Conservation (phyloP, 2,329 filamentous ascomycete species). For the Lachnellula hyalina region DNA sequence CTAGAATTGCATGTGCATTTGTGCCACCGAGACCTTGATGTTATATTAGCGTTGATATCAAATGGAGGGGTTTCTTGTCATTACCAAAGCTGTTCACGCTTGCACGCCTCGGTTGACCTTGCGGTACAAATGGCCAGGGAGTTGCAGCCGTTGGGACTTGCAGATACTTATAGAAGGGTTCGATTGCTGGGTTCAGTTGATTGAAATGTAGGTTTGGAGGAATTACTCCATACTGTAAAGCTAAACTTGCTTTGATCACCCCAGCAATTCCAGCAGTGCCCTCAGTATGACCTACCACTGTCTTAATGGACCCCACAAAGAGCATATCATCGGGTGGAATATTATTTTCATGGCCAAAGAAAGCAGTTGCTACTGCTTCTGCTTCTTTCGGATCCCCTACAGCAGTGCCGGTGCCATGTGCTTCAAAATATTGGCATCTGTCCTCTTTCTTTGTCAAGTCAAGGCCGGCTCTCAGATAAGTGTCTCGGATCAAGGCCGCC, state of each 20-base stretch:
- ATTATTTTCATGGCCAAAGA: background rate
- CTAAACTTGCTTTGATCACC: slow-evolving; percentile 25
- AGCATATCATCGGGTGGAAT: background rate
- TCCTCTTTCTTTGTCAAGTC: slow-evolving; percentile 32
- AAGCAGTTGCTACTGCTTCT: slow-evolving; percentile 32
- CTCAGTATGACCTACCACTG: slow-evolving; percentile 24
- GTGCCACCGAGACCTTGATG: slow-evolving; percentile 11
- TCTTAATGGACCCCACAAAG: slow-evolving; percentile 19
- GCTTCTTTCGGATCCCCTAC: slow-evolving; percentile 40
- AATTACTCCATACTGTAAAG: slow-evolving; percentile 24
- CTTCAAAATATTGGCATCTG: slow-evolving; percentile 44
- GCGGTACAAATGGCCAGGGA: slow-evolving; percentile 9
- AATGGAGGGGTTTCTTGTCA: slow-evolving; percentile 42
- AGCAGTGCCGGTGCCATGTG: slow-evolving; percentile 38
- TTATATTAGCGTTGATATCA: slow-evolving; percentile 39
- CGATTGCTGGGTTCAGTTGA: slow-evolving; percentile 31
- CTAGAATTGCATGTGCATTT: slow-evolving; percentile 32
- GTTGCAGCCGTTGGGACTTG: background rate
- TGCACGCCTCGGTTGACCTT: background rate
- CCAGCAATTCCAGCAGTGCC: slow-evolving; percentile 25
- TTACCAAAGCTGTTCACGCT: slow-evolving; percentile 33
- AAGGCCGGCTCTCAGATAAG: slow-evolving; percentile 40
- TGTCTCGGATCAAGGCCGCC: slow-evolving; percentile 37
- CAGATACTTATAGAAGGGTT: slow-evolving; percentile 2
- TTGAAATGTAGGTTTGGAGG: slow-evolving; percentile 29